Conservation (phyloP, 1,139 yeast genomes). For the Tardiomyces digboiensis region DNA sequence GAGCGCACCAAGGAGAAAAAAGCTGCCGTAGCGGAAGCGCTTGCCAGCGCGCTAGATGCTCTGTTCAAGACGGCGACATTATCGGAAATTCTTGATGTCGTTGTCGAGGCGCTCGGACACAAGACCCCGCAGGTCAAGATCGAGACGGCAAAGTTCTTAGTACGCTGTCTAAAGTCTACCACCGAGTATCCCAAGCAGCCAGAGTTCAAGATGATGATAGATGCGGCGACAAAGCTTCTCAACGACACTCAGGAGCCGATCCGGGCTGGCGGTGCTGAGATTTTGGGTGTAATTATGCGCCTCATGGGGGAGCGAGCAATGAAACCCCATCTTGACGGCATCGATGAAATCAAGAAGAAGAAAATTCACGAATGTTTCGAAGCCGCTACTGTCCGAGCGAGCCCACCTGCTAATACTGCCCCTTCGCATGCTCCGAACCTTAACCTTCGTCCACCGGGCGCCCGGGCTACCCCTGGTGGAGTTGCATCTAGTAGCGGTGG, state of each 20-base stretch:
- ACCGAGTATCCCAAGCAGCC: constrained; percentile 38
- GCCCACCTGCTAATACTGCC: constrained; percentile 15
- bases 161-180: constrained; percentile 52
- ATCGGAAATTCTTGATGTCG: constrained; percentile 52
- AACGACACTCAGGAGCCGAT: constrained; percentile 82
- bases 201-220: constrained; percentile 52
- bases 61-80: constrained; percentile 44
- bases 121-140: constrained; percentile 81
- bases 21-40: constrained; percentile 62
- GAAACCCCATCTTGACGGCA: constrained; percentile 46
- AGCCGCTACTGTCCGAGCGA: constrained; percentile 45
- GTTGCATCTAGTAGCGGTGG: constrained; percentile 11
- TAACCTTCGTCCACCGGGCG: constrained; percentile 2
- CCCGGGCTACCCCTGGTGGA: constrained; percentile 12
- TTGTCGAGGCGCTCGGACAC: constrained; percentile 51
- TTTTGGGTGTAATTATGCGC: constrained; percentile 77
- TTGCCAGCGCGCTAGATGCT: constrained; percentile 56
- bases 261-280: constrained; percentile 68
- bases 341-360: constrained; percentile 60
- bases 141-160: constrained; percentile 55
- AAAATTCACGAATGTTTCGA: constrained; percentile 57
- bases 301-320: constrained; percentile 68
- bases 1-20: constrained; percentile 90
- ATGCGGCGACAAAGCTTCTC: constrained; percentile 47
- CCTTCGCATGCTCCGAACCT: constrained; percentile 14